Conservation (phyloP, 352 stramenopile genomes). For the Phytopythium ostracodes region DNA sequence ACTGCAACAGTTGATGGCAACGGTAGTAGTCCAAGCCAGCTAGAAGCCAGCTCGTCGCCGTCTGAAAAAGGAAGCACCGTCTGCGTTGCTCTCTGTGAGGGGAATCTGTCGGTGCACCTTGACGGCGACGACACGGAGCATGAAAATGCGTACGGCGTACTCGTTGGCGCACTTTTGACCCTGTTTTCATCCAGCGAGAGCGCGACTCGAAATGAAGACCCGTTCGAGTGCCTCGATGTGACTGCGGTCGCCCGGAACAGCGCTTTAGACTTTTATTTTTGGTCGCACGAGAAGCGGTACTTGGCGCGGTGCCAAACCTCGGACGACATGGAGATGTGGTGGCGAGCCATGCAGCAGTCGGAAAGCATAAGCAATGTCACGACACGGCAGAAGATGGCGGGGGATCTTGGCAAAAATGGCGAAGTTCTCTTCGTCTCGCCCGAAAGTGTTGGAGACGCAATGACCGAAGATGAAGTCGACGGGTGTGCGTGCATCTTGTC, state of each 20-base stretch:
- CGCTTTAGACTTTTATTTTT: constrained; percentile 43
- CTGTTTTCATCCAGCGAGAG: constrained; percentile 43
- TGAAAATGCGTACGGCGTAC: constrained; percentile 46
- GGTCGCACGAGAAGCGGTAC: constrained; percentile 36
- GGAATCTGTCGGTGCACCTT: constrained; percentile 32
- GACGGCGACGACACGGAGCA: constrained; percentile 31
- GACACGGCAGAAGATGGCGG: constrained; percentile 19
- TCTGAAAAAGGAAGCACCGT: constrained; percentile 9
- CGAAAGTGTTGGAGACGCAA: constrained; percentile 3
- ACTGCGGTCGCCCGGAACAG: constrained; percentile 29
- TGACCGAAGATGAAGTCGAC: constrained; percentile 18
- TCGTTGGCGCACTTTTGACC: constrained; percentile 52
- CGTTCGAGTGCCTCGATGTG: constrained; percentile 38
- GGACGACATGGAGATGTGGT: constrained; percentile 52
- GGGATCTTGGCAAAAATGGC: constrained; percentile 8
- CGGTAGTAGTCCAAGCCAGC: background rate
- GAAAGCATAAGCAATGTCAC: constrained; percentile 31
- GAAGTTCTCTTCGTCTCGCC: constrained; percentile 31
- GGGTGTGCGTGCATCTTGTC: constrained; percentile 65
- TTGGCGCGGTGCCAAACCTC: constrained; percentile 19
- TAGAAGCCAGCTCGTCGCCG: background rate
- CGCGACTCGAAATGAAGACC: constrained; percentile 27
- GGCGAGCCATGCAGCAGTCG: constrained; percentile 48
- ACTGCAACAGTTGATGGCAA: background rate
- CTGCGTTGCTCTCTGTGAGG: constrained; percentile 58